A percentile compares a stretch with the other conserved stretches of the same genome.
Evolutionary conservation across 1,284 basidiomycete species (phyloP).

Genomic region (Pisolithus thermaeus): DNA sequence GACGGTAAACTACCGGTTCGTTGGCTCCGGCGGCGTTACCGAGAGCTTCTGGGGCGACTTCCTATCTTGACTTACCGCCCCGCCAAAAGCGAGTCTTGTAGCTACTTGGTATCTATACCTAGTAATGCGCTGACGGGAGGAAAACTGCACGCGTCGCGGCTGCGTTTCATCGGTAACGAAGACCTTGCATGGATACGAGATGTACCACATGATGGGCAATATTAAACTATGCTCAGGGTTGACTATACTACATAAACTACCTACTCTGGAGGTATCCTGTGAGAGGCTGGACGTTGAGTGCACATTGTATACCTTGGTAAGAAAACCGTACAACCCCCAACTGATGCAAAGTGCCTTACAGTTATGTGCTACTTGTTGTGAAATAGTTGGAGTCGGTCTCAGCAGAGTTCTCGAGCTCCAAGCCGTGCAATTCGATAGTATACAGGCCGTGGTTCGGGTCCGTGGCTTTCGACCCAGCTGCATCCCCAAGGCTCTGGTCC

Average conservation of each 20-base stretch:
- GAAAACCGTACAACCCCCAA: too few relatives aligned
- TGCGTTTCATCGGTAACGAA: constrained; percentile 22
- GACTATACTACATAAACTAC: neutral
- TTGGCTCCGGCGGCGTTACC: constrained; percentile 65
- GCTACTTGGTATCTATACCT: constrained; percentile 29
- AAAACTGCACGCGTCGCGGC: constrained; percentile 13
- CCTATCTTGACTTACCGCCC: constrained; percentile 46
- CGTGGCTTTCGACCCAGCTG: constrained; percentile 43
- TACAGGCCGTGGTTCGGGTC: constrained; percentile 75
- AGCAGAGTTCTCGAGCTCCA: constrained; percentile 58
- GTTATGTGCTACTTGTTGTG: constrained; percentile 1
- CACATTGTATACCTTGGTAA: too few relatives aligned
- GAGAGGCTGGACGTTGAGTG: neutral
- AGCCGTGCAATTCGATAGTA: constrained; percentile 74
- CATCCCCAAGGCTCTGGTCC: constrained; percentile 50
- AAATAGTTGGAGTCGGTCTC: constrained; percentile 19
- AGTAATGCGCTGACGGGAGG: constrained; percentile 21
- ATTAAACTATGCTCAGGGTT: neutral
- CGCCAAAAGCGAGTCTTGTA: constrained; percentile 1
- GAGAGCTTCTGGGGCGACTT: constrained; percentile 48
- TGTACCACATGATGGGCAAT: constrained; percentile 3
- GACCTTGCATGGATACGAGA: constrained; percentile 33
- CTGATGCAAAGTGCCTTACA: neutral
- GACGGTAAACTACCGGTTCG: constrained; percentile 37
- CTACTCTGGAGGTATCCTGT: neutral